Base-by-base conservation (phyloP, 1,284 basidiomycete genomes). In the Moesziomyces antarcticus region DNA sequence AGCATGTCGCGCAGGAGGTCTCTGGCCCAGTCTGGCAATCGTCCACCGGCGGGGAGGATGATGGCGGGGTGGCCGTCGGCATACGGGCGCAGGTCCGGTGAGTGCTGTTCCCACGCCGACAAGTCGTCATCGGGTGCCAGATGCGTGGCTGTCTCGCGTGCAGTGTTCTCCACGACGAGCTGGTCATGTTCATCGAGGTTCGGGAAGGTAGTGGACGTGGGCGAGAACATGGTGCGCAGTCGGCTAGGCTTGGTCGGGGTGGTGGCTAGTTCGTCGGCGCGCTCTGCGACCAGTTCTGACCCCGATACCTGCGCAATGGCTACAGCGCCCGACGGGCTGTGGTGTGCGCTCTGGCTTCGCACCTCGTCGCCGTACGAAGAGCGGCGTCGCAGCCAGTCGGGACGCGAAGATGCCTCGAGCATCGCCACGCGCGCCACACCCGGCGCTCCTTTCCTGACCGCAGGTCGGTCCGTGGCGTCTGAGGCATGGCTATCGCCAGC, bases 51-150 rank as follows among this genome's bases (percentile, higher is more conserved):
- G 20, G 82, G 78, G 3, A 83, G 57, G 45, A 82, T 55, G 42
- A 83, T 73, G 16, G 82, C 70, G 8, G 82, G 81, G 20, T 72
- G 58, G 11, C 82, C 82, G 50, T 83, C 82, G 2, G 43, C 33
- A 22, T 83, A 83, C 1, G 77, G 55, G 4, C 50, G 37, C 7
- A 16, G 14, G 33, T 72, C 59, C n/a, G 47, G 35, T 13, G 41
- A 43, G 20, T 50, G 35, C 13, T 43, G 52, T 25, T 53, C 40
- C n/a, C 46, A 22, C 20, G 40, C 24, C 37, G 33, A 41, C 45
- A 44, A 53, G 21, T 53, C 42, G 24, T 27, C 25, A 10, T 63
- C 21, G 10, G 44, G 35, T 30, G 37, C 25, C 40, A 35, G n/a
- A 14, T 42, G 27, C 20, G 1, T 21, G 6, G 52, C 30, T 33